Base-by-base conservation (phyloP, 352 stramenopile species). In the Phytophthora cryptogea region DNA sequence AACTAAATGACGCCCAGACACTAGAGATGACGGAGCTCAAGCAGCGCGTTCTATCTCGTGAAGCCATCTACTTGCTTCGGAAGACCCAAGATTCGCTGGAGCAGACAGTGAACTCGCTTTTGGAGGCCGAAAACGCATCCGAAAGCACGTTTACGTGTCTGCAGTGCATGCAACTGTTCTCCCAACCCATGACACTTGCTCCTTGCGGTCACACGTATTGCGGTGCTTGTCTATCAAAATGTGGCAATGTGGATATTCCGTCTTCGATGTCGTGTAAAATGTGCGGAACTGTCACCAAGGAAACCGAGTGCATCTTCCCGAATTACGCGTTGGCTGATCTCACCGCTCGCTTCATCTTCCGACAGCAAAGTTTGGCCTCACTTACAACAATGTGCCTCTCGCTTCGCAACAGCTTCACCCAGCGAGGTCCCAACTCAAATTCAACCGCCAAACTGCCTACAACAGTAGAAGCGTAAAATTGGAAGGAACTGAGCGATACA, bases 121-220 rank as follows among this genome's bases (percentile, higher is more conserved):
- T 90, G 5, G 79, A 89, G 50, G 75, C 83, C 1, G 83, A 92
- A 43, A 74, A 72, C 11, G 76, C 83, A 13, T 92, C 83, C 8
- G 83, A 92, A 59, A 88, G 71, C 60, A 80, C 81, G 0, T 90
- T 90, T 47, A 91, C 81, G 14, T 92, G 83, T 45, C 39, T 92
- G 31, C 78, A 89, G 43, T 90, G 83, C 40, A 84, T 92, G 77
- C 67, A 71, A 27, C 65, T 88, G 11, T 90, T 89, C 28, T 66
- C 68, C 4, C 64, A 75, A 26, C 83, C 83, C 7, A 77, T 89
- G 74, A 92, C 83, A 8, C 67, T 92, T 1, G 76, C 76, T 8
- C 78, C 76, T 1, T 92, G 81, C 50, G 83, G 83, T 8, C 83
- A 92, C 52, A 92, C 83, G 33, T 92, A 82, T 47, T 92, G 83